Conservation (phyloP, 805 yeast genomes). For the Saitoella complicata region DNA sequence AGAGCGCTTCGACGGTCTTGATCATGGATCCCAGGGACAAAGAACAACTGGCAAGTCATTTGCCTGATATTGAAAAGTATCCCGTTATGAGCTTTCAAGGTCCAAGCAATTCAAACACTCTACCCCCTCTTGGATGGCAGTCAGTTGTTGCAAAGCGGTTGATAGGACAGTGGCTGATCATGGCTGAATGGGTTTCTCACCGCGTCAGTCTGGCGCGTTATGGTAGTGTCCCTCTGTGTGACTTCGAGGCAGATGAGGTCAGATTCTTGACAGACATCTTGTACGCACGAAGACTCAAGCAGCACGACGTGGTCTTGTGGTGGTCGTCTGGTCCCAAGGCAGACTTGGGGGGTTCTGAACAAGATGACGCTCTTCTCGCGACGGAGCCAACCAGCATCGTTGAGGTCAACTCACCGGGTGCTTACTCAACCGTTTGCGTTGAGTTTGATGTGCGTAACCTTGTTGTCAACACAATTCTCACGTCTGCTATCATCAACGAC, state of each 20-base stretch:
- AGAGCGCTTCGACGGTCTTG: slow-evolving; percentile 3
- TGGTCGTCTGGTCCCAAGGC: slow-evolving; percentile 70
- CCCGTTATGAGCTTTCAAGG: slow-evolving; percentile 41
- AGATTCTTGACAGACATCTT: slow-evolving; percentile 69
- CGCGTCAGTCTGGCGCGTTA: slow-evolving; percentile 50
- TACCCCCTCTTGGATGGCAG: slow-evolving; percentile 78
- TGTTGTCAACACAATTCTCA: slow-evolving; percentile 70
- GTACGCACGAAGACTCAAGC: slow-evolving; percentile 60
- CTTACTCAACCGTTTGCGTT: slow-evolving; percentile 59
- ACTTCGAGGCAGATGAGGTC: slow-evolving; percentile 59
- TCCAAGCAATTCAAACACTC: slow-evolving; percentile 38
- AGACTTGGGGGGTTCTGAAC: slow-evolving; percentile 70
- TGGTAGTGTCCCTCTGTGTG: slow-evolving; percentile 74
- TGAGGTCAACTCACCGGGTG: slow-evolving; percentile 56
- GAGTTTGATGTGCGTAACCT: slow-evolving; percentile 68
- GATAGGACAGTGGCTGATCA: slow-evolving; percentile 51
- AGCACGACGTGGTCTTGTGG: slow-evolving; percentile 67
- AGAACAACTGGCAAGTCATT: slow-evolving; percentile 27
- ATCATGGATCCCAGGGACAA: slow-evolving; percentile 8
- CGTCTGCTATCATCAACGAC: slow-evolving; percentile 69
- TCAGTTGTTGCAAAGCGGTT: slow-evolving; percentile 44
- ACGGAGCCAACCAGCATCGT: slow-evolving; percentile 54
- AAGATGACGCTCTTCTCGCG: slow-evolving; percentile 34
- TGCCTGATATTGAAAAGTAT: slow-evolving; percentile 35
- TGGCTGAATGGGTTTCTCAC: slow-evolving; percentile 58